phyloP scores from a whole-genome alignment of 2,329 filamentous ascomycete genomes.

The Penicillium sp. region DNA sequence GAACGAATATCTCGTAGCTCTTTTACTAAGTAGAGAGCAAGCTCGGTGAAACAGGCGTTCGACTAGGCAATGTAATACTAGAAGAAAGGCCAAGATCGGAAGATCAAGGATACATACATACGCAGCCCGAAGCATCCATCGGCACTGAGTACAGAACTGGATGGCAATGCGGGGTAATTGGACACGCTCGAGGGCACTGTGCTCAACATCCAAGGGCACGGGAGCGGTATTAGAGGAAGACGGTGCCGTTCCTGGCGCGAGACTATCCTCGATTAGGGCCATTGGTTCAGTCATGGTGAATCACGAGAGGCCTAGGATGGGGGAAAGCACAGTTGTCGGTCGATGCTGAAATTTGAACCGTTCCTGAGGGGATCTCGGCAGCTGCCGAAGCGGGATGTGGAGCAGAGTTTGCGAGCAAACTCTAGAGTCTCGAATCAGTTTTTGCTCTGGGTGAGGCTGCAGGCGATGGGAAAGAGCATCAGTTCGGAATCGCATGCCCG shows the following conservation, averaged over 20 bases:
- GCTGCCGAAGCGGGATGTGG: too few relatives aligned
- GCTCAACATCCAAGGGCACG: conserved; percentile 3
- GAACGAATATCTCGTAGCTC: background rate
- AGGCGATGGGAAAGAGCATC: background rate
- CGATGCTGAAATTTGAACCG: background rate
- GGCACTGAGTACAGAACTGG: conserved; percentile 89
- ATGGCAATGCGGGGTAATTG: conserved; percentile 77
- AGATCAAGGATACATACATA: conserved; percentile 62
- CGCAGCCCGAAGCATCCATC: conserved; percentile 84
- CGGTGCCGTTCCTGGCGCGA: conserved; percentile 5
- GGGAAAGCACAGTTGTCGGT: background rate
- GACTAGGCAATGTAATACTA: background rate
- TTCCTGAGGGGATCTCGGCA: background rate
- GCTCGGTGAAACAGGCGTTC: background rate
- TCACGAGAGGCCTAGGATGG: background rate
- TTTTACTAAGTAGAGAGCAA: background rate
- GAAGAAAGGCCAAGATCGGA: background rate
- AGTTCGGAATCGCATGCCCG: background rate
- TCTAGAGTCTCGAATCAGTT: too few relatives aligned
- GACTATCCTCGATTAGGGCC: conserved; percentile 14
- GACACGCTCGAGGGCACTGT: conserved; percentile 22
- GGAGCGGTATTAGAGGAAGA: background rate
- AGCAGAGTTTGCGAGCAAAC: background rate
- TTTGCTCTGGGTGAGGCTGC: background rate
- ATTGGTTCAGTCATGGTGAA: conserved; percentile 21